A percentile compares a stretch with the other conserved stretches of the same genome.
Evolutionary conservation across 2,329 filamentous ascomycete genomes (phyloP).

Genomic region (Epichloe gansuensis): DNA sequence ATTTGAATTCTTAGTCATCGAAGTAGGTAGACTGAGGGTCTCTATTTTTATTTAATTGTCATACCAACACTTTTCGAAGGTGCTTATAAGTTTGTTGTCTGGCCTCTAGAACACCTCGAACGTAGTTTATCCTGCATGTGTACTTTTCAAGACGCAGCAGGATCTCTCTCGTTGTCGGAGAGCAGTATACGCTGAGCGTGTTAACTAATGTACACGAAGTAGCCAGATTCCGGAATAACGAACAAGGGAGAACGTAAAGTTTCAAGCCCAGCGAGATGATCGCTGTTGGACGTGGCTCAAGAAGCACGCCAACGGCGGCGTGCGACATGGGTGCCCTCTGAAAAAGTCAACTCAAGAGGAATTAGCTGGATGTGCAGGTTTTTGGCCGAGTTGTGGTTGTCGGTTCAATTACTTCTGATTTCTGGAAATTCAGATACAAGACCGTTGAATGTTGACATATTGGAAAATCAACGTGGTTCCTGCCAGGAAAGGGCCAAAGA

Average conservation of each 20-base stretch:
- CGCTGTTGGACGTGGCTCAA: slow-evolving; percentile 89
- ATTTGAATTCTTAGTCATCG: not conserved
- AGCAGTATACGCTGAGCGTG: slow-evolving; percentile 61
- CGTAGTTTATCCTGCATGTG: slow-evolving; percentile 69
- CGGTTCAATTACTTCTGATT: slow-evolving; percentile 44
- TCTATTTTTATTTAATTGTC: slow-evolving; percentile 1
- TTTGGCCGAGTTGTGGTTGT: not conserved
- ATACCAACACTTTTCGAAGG: slow-evolving; percentile 53
- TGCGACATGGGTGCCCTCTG: slow-evolving; percentile 37
- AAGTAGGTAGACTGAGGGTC: not conserved
- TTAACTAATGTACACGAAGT: not conserved
- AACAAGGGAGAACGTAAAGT: slow-evolving; percentile 62
- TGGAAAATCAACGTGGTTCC: not conserved
- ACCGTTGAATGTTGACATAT: slow-evolving; percentile 69
- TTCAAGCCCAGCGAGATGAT: slow-evolving; percentile 75
- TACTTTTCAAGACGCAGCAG: slow-evolving; percentile 69
- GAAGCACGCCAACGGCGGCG: slow-evolving; percentile 67
- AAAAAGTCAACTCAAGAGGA: slow-evolving; percentile 65
- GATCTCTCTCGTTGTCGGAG: slow-evolving; percentile 67
- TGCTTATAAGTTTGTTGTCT: slow-evolving; percentile 65
- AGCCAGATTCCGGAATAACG: not conserved
- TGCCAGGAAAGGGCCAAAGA: not conserved
- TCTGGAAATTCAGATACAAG: slow-evolving; percentile 64
- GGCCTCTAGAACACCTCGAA: slow-evolving; percentile 62
- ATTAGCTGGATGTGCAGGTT: not conserved